Conservation (phyloP, 768 basidiomycete species). For the Xanthoconium purpureum region DNA sequence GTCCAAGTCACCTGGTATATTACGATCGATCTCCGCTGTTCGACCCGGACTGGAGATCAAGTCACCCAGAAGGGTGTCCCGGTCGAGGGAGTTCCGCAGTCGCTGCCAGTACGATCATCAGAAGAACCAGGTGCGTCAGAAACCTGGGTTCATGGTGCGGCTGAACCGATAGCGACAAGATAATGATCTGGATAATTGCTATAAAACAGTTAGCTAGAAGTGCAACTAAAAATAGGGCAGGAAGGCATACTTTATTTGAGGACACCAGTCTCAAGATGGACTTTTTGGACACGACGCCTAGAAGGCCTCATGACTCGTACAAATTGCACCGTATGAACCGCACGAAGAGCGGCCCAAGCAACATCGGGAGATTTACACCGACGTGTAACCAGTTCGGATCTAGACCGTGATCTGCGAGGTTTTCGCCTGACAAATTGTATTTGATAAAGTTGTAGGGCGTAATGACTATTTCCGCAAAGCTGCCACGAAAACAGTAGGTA, state of each 20-base stretch:
- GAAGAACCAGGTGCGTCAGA: conserved; percentile 34
- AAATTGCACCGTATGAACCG: conserved; percentile 18
- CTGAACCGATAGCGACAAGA: conserved; percentile 28
- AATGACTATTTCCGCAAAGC: conserved; percentile 19
- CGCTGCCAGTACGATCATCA: conserved; percentile 27
- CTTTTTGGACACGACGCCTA: neutral
- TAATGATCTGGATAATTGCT: conserved; percentile 31
- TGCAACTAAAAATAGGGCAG: too few relatives aligned
- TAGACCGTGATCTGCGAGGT: conserved; percentile 38
- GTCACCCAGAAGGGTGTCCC: conserved; percentile 34
- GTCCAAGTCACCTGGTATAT: conserved; percentile 27
- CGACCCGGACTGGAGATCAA: neutral
- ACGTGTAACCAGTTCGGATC: conserved; percentile 40
- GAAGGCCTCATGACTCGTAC: conserved; percentile 3
- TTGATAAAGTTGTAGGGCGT: conserved; percentile 39
- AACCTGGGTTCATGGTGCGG: conserved; percentile 42
- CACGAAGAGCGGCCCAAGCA: conserved; percentile 35
- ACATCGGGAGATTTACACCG: conserved; percentile 39
- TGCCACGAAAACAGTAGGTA: conserved; percentile 31
- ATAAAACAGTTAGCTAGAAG: conserved; percentile 1
- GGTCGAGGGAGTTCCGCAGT: conserved; percentile 26
- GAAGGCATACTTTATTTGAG: conserved; percentile 16
- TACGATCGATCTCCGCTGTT: neutral
- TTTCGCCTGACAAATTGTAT: conserved; percentile 36
- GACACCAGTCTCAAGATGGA: conserved; percentile 8